Evolutionary conservation across 2,329 filamentous ascomycete genomes (phyloP).

Genomic region (Colletotrichum lindemuthianum): DNA sequence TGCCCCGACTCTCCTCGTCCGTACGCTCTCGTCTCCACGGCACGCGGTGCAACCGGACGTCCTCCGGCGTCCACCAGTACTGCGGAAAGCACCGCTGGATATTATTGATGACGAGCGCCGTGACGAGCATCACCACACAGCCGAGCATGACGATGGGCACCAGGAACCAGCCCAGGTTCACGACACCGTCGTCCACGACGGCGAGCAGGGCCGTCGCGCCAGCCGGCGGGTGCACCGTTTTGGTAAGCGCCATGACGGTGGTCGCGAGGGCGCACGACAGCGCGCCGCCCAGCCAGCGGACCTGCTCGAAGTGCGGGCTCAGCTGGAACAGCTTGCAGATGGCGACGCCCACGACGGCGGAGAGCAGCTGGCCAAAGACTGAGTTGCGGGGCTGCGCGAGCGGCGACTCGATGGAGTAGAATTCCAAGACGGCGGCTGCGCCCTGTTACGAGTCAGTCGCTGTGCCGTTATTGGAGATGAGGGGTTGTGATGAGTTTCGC

Average conservation of each 20-base stretch:
- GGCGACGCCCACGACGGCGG: slow-evolving; percentile 68
- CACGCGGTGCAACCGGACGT: slow-evolving; percentile 29
- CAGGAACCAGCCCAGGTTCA: slow-evolving; percentile 73
- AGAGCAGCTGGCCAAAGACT: slow-evolving; percentile 73
- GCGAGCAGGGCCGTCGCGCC: slow-evolving; percentile 79
- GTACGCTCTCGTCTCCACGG: slow-evolving; percentile 16
- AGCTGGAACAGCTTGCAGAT: slow-evolving; percentile 74
- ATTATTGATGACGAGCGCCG: slow-evolving; percentile 76
- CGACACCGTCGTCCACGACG: slow-evolving; percentile 65
- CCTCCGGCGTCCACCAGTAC: slow-evolving; percentile 74
- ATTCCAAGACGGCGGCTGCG: slow-evolving; percentile 80
- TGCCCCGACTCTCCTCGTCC: slow-evolving; percentile 13
- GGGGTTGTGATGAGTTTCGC: background rate
- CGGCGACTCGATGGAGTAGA: slow-evolving; percentile 76
- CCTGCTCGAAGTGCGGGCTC: slow-evolving; percentile 53
- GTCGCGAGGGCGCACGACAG: slow-evolving; percentile 72
- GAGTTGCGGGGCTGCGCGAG: slow-evolving; percentile 78
- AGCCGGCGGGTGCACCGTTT: slow-evolving; percentile 78
- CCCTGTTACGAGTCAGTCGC: slow-evolving; percentile 57
- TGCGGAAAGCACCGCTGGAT: slow-evolving; percentile 72
- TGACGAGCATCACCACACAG: slow-evolving; percentile 67
- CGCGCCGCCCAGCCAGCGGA: slow-evolving; percentile 73
- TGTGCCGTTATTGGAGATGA: slow-evolving; percentile 9
- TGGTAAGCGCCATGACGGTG: slow-evolving; percentile 73
- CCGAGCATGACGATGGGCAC: slow-evolving; percentile 71